These are phyloP conservation scores for Tetraselmis chui DNA, from an alignment of 139 green algal genomes.

Conservation along the genomic window DNA sequence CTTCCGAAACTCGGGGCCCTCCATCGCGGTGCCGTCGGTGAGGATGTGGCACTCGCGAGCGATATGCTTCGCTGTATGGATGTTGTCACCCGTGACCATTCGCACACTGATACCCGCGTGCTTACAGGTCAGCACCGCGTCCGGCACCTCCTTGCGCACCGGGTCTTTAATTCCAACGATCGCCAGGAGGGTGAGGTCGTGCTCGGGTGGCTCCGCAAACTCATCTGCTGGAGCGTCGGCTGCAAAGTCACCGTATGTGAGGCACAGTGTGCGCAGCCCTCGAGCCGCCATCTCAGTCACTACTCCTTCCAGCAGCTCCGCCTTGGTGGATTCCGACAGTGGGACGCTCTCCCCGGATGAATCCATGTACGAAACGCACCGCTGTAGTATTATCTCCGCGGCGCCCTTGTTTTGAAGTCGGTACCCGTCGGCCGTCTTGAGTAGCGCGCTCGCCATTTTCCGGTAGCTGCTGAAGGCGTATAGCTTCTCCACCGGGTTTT, in stretches of 20 bases:
- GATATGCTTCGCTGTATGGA: constrained; percentile 94
- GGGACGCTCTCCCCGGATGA: no score
- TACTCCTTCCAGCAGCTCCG: constrained; percentile 40
- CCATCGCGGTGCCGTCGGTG: constrained; percentile 63
- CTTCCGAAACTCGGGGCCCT: constrained; percentile 81
- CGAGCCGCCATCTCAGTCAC: constrained; percentile 66
- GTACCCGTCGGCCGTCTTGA: no score
- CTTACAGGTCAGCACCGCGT: constrained; percentile 72
- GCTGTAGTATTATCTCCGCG: constrained; percentile 88
- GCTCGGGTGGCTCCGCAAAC: constrained; percentile 49
- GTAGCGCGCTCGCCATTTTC: constrained; percentile 76
- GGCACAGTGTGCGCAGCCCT: no score
- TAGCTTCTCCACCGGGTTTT: constrained; percentile 38
- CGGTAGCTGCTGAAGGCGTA: constrained; percentile 83
- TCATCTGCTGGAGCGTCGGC: constrained; percentile 36
- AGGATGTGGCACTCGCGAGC: constrained; percentile 94
- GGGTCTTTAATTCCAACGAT: constrained; percentile 98
- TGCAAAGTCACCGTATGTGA: constrained; percentile 76
- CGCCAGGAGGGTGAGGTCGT: constrained; percentile 47
- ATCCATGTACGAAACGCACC: no score
- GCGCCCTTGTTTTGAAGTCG: constrained; percentile 95
- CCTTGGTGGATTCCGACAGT: constrained; percentile 63
- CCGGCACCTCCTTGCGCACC: constrained; percentile 63
- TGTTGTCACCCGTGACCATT: constrained; percentile 98
- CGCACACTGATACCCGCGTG: constrained; percentile 85